These are phyloP conservation scores for Plasmodium ovale DNA, from an alignment of 169 alveolate genomes.

Conservation along the genomic window DNA sequence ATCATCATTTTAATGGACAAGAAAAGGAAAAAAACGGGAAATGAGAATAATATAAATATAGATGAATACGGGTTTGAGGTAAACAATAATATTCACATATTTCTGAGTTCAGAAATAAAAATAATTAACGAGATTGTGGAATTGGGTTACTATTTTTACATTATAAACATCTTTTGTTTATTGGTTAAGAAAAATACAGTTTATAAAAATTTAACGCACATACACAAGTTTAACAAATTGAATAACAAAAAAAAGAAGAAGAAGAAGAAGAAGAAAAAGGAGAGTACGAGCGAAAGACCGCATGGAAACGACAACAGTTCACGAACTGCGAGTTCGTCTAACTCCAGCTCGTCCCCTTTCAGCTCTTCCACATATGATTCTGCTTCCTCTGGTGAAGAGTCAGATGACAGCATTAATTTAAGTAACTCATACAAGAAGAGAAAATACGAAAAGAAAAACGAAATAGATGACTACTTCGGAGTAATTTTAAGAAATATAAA, in stretches of 20 bases:
- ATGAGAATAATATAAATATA: conserved; percentile 57
- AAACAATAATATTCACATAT: conserved; percentile 78
- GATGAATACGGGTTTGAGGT: conserved; percentile 79
- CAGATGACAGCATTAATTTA: conserved; percentile 13
- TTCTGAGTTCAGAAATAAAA: conserved; percentile 73
- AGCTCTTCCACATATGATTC: conserved; percentile 8
- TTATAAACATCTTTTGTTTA: conserved; percentile 66
- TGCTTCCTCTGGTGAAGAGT: conserved; percentile 9
- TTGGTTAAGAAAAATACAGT: conserved; percentile 67
- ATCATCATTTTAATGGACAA: conserved; percentile 71
- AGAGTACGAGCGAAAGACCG: conserved; percentile 2
- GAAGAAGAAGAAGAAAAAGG: conserved; percentile 9
- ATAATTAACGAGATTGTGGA: conserved; percentile 77
- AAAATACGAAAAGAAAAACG: conserved; percentile 35
- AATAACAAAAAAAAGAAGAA: conserved; percentile 21
- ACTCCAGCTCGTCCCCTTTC: not conserved
- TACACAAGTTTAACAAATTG: conserved; percentile 75
- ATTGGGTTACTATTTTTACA: conserved; percentile 71
- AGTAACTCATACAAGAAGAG: conserved; percentile 22
- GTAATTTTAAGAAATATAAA: conserved; percentile 69
- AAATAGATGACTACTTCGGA: conserved; percentile 75
- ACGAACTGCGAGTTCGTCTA: conserved; percentile 16
- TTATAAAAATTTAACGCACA: conserved; percentile 67
- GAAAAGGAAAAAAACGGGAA: conserved; percentile 44
- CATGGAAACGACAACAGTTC: conserved; percentile 16